Base-by-base conservation (phyloP, 2,329 filamentous ascomycete species). In the Ampelomyces quisqualis region DNA sequence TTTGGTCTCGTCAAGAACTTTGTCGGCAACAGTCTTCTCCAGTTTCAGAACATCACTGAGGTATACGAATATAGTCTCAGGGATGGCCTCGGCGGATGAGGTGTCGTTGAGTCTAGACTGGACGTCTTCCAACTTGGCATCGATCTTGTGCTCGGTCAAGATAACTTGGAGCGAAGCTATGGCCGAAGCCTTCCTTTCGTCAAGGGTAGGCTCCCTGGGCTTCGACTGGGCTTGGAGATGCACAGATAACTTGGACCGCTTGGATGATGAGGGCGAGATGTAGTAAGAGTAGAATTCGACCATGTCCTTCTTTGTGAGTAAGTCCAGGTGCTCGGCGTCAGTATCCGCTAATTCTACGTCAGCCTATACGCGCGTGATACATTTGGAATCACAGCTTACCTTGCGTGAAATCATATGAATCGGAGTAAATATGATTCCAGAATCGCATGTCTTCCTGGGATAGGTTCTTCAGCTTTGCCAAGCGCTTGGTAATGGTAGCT, bases 381-480 rank as follows among this genome's bases (percentile, higher is more conserved):
- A 13, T 1, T 7, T 26, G 11, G 19, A 9, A 19, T 5, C 10
- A n/a, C 22, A 23, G 74, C 80, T 68, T 76, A 90, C 91, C 81
- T 64, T 86, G 82, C 59, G 89, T 78, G 68, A 97, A 98, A 68
- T 96, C 90, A 66, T 90, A 94, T 54, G 85, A 88, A 64, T 96
- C 90, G 37, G 79, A 86, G 35, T 81, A 80, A 54, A 98, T 88
- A 60, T 96, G 88, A 35, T 77, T 77, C 90, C 89, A 95, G 64
- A 94, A 85, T 30, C 88, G 79, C 40, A 77, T 79, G 4, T 84
- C 89, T 71, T 98, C 93, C 51, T 91, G 86, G 45, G 84, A 80
- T 32, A 98, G 73, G 53, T 96, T 97, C 77, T 95, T 95, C 56
- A 95, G 69, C 69, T 94, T 95, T 71, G 97, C 90, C 15, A 95